These are phyloP conservation scores for Tulasnella sp. DNA, from an alignment of 768 basidiomycete species.

Conservation along the genomic window DNA sequence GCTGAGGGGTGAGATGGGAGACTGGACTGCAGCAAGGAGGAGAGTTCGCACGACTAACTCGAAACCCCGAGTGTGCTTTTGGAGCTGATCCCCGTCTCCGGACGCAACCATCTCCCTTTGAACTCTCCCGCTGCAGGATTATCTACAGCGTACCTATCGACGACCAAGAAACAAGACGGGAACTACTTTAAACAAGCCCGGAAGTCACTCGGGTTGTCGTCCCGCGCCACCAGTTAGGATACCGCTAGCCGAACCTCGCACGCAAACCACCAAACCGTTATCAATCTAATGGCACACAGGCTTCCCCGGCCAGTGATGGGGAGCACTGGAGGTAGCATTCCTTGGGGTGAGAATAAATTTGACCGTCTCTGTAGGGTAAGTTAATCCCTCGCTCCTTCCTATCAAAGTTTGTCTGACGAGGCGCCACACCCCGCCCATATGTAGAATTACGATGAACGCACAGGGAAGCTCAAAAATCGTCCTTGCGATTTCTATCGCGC, in stretches of 20 bases:
- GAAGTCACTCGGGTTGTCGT: neutral
- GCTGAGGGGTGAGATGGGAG: constrained; percentile 6
- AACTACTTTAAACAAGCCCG: neutral
- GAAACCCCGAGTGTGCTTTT: neutral
- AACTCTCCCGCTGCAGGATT: neutral
- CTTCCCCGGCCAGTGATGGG: neutral
- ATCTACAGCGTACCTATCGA: neutral
- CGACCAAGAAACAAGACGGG: neutral
- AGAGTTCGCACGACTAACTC: neutral
- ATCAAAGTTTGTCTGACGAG: neutral
- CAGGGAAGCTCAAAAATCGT: neutral
- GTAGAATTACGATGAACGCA: neutral
- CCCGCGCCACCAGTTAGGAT: neutral
- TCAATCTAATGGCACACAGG: neutral
- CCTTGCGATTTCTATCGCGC: neutral
- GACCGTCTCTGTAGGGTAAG: neutral
- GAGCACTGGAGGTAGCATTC: neutral
- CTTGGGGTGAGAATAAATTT: neutral
- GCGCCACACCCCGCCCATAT: neutral
- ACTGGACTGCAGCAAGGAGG: neutral
- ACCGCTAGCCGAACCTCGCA: neutral
- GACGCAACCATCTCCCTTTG: neutral
- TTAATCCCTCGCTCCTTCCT: neutral
- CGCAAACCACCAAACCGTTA: neutral
- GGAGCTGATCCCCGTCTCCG: neutral